phyloP scores from a whole-genome alignment of 345 rosid genomes.

The Populus pruinosa region DNA sequence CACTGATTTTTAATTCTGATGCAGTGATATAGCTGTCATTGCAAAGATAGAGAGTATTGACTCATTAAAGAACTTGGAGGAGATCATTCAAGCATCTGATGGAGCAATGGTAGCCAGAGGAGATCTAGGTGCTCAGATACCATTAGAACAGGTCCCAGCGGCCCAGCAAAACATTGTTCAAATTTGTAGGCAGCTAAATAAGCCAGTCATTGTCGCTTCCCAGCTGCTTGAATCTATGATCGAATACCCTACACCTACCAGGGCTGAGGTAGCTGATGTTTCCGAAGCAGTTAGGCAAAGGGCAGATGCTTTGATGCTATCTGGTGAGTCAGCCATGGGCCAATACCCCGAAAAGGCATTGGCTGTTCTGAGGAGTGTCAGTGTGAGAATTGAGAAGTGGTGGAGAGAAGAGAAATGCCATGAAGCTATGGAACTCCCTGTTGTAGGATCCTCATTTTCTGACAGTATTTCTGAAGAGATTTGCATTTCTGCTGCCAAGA shows the following conservation, averaged over 20 bases:
- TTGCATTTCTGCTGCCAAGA: slow-evolving; percentile 94
- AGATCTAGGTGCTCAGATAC: slow-evolving; percentile 97
- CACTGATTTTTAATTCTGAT: slow-evolving; percentile 5
- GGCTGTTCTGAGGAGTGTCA: slow-evolving; percentile 85
- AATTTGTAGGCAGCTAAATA: slow-evolving; percentile 83
- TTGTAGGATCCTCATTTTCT: slow-evolving; percentile 63
- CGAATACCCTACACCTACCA: slow-evolving; percentile 97
- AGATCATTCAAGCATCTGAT: slow-evolving; percentile 82
- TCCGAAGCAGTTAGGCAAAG: slow-evolving; percentile 98
- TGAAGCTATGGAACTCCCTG: slow-evolving; percentile 71
- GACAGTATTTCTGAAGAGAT: slow-evolving; percentile 92
- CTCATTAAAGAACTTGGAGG: slow-evolving; percentile 86
- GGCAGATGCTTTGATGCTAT: slow-evolving; percentile 96
- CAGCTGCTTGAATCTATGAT: slow-evolving; percentile 98
- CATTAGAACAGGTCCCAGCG: slow-evolving; percentile 96
- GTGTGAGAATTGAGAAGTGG: slow-evolving; percentile 93
- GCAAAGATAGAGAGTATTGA: slow-evolving; percentile 97
- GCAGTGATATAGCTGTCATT: slow-evolving; percentile 82
- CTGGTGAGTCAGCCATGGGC: slow-evolving; percentile 99
- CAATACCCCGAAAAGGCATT: slow-evolving; percentile 96
- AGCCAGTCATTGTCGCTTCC: slow-evolving; percentile 95
- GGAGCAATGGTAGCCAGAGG: slow-evolving; percentile 99
- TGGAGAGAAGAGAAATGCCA: slow-evolving; percentile 95
- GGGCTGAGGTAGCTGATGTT: slow-evolving; percentile 99
- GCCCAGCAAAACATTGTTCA: slow-evolving; percentile 86